A percentile compares a stretch with the other conserved stretches of the same genome.
phyloP scores from a whole-genome alignment of 805 yeast species.

The Barnettozyma siamensis region DNA sequence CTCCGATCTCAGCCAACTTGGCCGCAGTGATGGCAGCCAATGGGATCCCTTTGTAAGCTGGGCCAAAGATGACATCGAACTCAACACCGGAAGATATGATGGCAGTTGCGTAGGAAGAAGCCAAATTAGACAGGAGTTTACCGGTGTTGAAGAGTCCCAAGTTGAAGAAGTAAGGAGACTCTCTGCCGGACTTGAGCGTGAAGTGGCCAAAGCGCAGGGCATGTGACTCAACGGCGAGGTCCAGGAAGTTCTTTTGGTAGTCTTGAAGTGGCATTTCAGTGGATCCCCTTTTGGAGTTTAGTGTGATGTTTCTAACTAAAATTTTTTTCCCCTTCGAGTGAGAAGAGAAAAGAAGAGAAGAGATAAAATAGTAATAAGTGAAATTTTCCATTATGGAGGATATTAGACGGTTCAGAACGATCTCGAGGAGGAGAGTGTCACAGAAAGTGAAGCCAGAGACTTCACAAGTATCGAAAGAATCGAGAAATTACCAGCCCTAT shows the following conservation, averaged over 20 bases:
- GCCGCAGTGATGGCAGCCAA: conserved; percentile 90
- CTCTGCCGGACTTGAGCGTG: conserved; percentile 87
- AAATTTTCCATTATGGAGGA: too few relatives aligned
- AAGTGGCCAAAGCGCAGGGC: conserved; percentile 86
- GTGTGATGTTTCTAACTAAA: too few relatives aligned
- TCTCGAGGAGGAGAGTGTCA: not conserved
- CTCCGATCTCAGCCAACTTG: conserved; percentile 85
- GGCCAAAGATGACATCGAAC: conserved; percentile 91
- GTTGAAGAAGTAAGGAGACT: conserved; percentile 95
- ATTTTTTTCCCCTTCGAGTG: too few relatives aligned
- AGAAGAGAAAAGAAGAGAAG: too few relatives aligned
- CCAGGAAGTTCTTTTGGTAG: conserved; percentile 64
- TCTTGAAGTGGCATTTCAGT: conserved; percentile 28
- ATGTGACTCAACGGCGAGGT: conserved; percentile 72
- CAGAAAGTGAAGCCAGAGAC: too few relatives aligned
- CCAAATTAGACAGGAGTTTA: conserved; percentile 68
- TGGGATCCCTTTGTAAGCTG: conserved; percentile 97
- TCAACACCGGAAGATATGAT: conserved; percentile 76
- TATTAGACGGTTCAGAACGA: not conserved
- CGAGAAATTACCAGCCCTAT: not conserved
- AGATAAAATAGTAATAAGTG: too few relatives aligned
- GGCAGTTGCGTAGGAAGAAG: conserved; percentile 83
- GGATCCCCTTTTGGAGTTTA: too few relatives aligned
- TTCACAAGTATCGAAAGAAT: too few relatives aligned
- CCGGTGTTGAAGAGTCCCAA: conserved; percentile 88